Conservation (phyloP, 441 rosid genomes). For the Erysimum pusillum region DNA sequence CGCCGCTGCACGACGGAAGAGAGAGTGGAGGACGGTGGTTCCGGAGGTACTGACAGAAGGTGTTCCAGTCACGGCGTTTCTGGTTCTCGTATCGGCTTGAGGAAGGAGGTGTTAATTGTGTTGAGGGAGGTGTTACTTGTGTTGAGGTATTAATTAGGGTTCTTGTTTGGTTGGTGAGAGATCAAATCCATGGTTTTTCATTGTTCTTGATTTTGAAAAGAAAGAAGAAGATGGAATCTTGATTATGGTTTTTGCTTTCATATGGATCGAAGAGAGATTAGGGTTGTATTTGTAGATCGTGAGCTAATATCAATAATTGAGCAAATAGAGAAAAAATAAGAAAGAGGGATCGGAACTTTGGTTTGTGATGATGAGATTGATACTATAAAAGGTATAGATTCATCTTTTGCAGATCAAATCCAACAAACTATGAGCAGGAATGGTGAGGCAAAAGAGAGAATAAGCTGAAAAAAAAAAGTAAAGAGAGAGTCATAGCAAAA, state of each 20-base stretch:
- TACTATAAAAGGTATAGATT: conserved; percentile 40
- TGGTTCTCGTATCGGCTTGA: conserved; percentile 56
- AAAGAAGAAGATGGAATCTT: conserved; percentile 20
- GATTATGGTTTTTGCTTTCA: conserved; percentile 36
- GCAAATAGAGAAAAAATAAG: conserved; percentile 24
- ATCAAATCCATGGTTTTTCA: conserved; percentile 60
- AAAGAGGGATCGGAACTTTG: conserved; percentile 25
- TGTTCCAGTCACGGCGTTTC: conserved; percentile 57
- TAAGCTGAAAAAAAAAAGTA: no score
- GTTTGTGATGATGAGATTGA: conserved; percentile 29
- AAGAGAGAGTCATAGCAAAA: no score
- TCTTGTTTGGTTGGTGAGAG: conserved; percentile 51
- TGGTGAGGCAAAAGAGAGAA: conserved; percentile 34
- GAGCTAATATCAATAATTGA: background rate
- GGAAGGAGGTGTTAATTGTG: conserved; percentile 26
- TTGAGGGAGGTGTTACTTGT: background rate
- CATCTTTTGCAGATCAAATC: conserved; percentile 37
- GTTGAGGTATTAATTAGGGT: conserved; percentile 43
- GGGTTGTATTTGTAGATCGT: conserved; percentile 24
- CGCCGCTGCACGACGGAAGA: conserved; percentile 52
- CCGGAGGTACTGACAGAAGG: conserved; percentile 53
- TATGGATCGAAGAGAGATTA: conserved; percentile 16
- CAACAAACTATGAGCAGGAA: conserved; percentile 31
- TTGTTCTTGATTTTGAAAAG: conserved; percentile 9
- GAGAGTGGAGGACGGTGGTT: conserved; percentile 56